A percentile compares a stretch with the other conserved stretches of the same genome.
Conservation (phyloP, 257 asterid genomes). For the Penstemon barbatus region DNA sequence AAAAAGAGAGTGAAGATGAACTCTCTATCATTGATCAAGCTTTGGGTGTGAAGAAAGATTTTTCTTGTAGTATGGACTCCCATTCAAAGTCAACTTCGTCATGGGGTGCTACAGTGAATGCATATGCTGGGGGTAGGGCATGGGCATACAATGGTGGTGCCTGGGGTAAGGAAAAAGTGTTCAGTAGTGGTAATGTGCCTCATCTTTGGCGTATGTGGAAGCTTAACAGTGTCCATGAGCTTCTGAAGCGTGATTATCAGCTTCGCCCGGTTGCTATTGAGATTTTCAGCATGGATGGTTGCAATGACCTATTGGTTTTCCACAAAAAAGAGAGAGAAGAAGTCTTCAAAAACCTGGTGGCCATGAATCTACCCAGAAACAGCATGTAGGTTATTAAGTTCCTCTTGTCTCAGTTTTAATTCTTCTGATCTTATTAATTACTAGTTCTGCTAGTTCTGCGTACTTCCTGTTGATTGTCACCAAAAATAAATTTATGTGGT, state of each 20-base stretch:
- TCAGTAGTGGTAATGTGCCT: slow-evolving; percentile 74
- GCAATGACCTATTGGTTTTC: slow-evolving; percentile 96
- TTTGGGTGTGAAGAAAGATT: slow-evolving; percentile 92
- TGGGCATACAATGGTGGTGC: slow-evolving; percentile 99
- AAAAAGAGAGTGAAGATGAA: slow-evolving; percentile 90
- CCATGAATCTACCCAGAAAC: slow-evolving; percentile 97
- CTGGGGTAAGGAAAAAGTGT: slow-evolving; percentile 96
- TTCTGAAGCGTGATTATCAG: slow-evolving; percentile 97
- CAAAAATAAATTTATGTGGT: slow-evolving; percentile 6
- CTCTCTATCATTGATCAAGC: slow-evolving; percentile 96
- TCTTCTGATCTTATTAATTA: slow-evolving; percentile 15
- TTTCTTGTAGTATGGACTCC: slow-evolving; percentile 81
- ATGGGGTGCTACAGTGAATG: slow-evolving; percentile 76
- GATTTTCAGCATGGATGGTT: slow-evolving; percentile 99
- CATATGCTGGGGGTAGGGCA: slow-evolving; percentile 89
- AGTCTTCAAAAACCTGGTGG: slow-evolving; percentile 86
- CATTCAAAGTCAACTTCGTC: slow-evolving; percentile 81
- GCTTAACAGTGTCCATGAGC: slow-evolving; percentile 95
- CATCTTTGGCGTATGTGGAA: slow-evolving; percentile 99
- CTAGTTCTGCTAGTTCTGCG: slow-evolving; percentile 2
- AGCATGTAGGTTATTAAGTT: slow-evolving; percentile 74
- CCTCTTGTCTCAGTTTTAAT: slow-evolving; percentile 21
- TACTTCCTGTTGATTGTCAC: slow-evolving; percentile 6
- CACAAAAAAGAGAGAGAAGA: slow-evolving; percentile 98
- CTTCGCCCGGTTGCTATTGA: slow-evolving; percentile 98